Evolutionary conservation across 768 basidiomycete genomes (phyloP).

Genomic region (Cystoderma amianthinum): DNA sequence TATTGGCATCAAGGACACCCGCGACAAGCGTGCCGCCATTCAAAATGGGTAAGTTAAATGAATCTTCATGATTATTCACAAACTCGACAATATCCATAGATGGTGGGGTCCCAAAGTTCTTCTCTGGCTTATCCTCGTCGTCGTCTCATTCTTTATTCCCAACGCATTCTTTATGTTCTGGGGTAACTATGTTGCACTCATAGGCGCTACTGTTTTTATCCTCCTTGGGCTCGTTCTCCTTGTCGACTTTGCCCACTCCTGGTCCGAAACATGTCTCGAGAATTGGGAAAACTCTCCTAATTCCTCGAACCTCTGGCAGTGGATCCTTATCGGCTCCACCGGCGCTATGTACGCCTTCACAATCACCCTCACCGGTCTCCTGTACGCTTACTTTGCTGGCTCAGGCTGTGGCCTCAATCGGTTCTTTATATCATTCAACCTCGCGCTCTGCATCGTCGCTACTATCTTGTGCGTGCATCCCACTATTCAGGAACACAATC

Average conservation of each 20-base stretch:
- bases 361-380: conserved; percentile 79
- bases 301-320: conserved; percentile 88
- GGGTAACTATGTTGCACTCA: conserved; percentile 88
- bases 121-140: conserved; percentile 78
- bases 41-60: conserved; percentile 78
- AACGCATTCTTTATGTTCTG: conserved; percentile 98
- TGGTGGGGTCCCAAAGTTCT: conserved; percentile 99
- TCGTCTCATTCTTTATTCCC: conserved; percentile 88
- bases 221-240: conserved; percentile 94
- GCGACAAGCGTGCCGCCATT: conserved; percentile 87
- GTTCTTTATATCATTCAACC: conserved; percentile 97
- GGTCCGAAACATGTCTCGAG: conserved; percentile 95
- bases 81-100: conserved; percentile 30
- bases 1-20: conserved; percentile 84
- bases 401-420: conserved; percentile 86
- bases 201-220: conserved; percentile 93
- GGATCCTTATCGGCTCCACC: conserved; percentile 90
- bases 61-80: conserved; percentile 1
- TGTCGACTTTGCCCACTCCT: conserved; percentile 97
- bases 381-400: conserved; percentile 89
- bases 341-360: conserved; percentile 81
- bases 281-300: conserved; percentile 76
- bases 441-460: conserved; percentile 70
- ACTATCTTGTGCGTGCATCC: conserved; percentile 83
- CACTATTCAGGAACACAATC: conserved; percentile 84